A percentile compares a stretch with the other conserved stretches of the same genome.
Evolutionary conservation across 1,284 basidiomycete species (phyloP).

Genomic region (Cryptococcus sp.): DNA sequence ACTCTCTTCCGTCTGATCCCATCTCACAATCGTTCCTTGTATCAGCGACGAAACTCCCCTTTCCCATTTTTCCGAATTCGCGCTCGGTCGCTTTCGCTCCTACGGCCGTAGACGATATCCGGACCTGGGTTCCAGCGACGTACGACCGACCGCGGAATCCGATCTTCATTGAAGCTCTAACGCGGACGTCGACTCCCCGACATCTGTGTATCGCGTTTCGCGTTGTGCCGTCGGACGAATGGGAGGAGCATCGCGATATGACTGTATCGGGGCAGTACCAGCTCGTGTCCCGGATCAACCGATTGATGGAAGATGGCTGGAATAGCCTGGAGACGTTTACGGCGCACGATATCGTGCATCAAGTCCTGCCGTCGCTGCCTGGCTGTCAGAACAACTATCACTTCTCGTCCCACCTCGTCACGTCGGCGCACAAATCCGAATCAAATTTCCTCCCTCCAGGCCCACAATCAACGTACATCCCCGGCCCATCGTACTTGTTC

Average conservation of each 20-base stretch:
- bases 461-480: slow-evolving; percentile 19
- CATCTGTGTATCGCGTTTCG: slow-evolving; percentile 31
- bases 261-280: slow-evolving; percentile 27
- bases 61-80: slow-evolving; percentile 22
- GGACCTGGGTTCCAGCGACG: slow-evolving; percentile 27
- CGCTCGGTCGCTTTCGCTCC: slow-evolving; percentile 23
- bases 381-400: slow-evolving; percentile 32
- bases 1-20: slow-evolving; percentile 15
- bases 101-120: slow-evolving; percentile 27
- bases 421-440: slow-evolving; percentile 51
- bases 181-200: slow-evolving; percentile 8
- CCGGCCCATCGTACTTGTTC: slow-evolving; percentile 36
- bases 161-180: slow-evolving; percentile 27
- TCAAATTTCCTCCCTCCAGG: slow-evolving; percentile 18
- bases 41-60: background rate
- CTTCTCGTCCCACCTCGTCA: slow-evolving; percentile 44
- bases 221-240: slow-evolving; percentile 23
- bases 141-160: slow-evolving; percentile 26
- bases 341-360: slow-evolving; percentile 36
- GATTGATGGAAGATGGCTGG: slow-evolving; percentile 19
- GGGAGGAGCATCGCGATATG: slow-evolving; percentile 31
- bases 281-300: slow-evolving; percentile 24
- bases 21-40: slow-evolving; percentile 5
- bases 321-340: slow-evolving; percentile 11
- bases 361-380: slow-evolving; percentile 31